Base-by-base conservation (phyloP, 1,284 basidiomycete species). In the Gymnopus androsaceus region DNA sequence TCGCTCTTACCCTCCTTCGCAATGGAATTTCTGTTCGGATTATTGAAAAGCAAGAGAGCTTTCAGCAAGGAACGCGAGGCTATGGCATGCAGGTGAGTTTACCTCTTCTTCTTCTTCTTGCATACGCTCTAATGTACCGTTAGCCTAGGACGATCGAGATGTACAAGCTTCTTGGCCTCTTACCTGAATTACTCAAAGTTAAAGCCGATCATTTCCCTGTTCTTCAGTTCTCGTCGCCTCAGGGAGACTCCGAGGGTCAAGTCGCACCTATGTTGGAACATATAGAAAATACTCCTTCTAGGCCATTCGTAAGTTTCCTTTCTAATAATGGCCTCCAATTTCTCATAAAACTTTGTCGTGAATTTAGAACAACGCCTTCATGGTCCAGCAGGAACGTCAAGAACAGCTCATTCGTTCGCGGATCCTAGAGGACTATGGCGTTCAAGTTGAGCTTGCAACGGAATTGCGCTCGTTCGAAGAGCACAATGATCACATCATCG, bases 11-110 rank as follows among this genome's bases (percentile, higher is more conserved):
- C 1, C 58, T 68, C n/a, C 38, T 60, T 4, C 38, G 56, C 17
- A 64, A 64, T 31, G 62, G 59, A 11, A 51, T 67, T 4, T 33
- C 61, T 8, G 65, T 66, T 21, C 62, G 66, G 28, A 65, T 67
- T 17, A 67, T 67, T 27, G 59, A 66, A 33, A 67, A 67, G 38
- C 57, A 63, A 21, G 23, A 38, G 4, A 27, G 47, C 1, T 56
- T 47, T 42, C 55, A 59, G 3, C 28, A 62, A 17, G 66, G 66
- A 12, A 56, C 57, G n/a, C 61, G 62, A 3, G 66, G 66, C 2
- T 21, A 59, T 19, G 65, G 61, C 2, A 54, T 64, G 27, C 51
- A 56, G n/a, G n/a, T n/a, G n/a, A n/a, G n/a, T n/a, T n/a, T n/a
- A n/a, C n/a, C n/a, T n/a, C n/a, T n/a, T n/a, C n/a, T n/a, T n/a